phyloP scores from a whole-genome alignment of 371 early-diverging fungal species.

The Actinomortierella ambigua region DNA sequence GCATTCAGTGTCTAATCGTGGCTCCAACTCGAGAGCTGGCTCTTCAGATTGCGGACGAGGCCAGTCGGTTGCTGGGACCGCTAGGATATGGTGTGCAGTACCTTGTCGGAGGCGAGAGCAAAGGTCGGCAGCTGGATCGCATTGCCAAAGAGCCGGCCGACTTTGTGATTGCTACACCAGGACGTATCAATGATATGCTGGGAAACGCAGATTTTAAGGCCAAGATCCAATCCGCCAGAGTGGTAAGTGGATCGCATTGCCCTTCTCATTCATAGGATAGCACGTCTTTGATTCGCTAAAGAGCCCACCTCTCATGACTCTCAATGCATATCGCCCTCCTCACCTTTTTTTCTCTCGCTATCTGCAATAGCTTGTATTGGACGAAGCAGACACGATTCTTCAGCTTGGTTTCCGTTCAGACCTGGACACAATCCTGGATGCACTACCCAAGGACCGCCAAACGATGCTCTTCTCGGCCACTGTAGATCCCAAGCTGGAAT shows the following conservation, averaged over 20 bases:
- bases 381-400: conserved; percentile 98
- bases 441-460: conserved; percentile 86
- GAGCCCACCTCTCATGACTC: too few species aligned
- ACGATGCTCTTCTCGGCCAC: conserved; percentile 99
- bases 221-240: conserved; percentile 62
- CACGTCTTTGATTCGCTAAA: neutral
- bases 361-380: conserved; percentile 79
- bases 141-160: conserved; percentile 72
- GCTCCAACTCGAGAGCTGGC: conserved; percentile 98
- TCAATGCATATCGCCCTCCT: neutral
- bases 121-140: conserved; percentile 59
- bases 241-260: conserved; percentile 30
- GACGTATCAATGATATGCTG: conserved; percentile 90
- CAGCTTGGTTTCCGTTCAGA: conserved; percentile 97
- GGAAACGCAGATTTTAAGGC: conserved; percentile 63
- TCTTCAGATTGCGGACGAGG: conserved; percentile 90
- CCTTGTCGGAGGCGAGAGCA: conserved; percentile 92
- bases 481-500: conserved; percentile 79
- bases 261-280: conserved; percentile 6
- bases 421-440: conserved; percentile 77
- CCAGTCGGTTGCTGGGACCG: conserved; percentile 63
- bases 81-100: conserved; percentile 75
- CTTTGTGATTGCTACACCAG: conserved; percentile 96
- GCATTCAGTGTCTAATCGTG: conserved; percentile 67
- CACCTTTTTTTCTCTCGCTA: neutral